A percentile compares a stretch with the other conserved stretches of the same genome.
Evolutionary conservation across 805 yeast genomes (phyloP).

Genomic region (Candida ulmi): DNA sequence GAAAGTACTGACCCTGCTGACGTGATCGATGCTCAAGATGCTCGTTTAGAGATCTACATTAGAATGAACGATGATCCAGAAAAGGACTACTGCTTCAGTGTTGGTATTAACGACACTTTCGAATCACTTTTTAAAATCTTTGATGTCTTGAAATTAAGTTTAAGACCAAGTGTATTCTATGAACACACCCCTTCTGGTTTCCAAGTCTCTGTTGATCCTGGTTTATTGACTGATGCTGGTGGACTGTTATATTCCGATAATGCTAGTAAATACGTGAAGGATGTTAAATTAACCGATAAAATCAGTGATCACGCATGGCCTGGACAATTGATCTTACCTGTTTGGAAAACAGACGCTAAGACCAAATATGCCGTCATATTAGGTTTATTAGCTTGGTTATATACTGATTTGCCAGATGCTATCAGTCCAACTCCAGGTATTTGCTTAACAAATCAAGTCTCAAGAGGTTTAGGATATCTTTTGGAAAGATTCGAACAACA

Average conservation of each 20-base stretch:
- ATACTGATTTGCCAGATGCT: slow-evolving; percentile 87
- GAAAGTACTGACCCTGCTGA: slow-evolving; percentile 12
- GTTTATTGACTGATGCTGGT: slow-evolving; percentile 80
- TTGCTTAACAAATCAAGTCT: slow-evolving; percentile 61
- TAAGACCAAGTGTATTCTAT: slow-evolving; percentile 79
- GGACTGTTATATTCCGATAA: slow-evolving; percentile 62
- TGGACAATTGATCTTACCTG: slow-evolving; percentile 80
- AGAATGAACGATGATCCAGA: slow-evolving; percentile 83
- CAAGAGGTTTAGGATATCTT: slow-evolving; percentile 24
- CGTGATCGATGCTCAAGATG: slow-evolving; percentile 19
- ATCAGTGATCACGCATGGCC: slow-evolving; percentile 71
- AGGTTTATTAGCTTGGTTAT: slow-evolving; percentile 65
- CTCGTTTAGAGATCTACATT: slow-evolving; percentile 32
- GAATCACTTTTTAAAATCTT: slow-evolving; percentile 57
- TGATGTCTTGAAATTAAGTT: slow-evolving; percentile 58
- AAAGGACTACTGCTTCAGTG: slow-evolving; percentile 84
- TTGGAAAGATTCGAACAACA: slow-evolving; percentile 33
- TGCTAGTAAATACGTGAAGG: slow-evolving; percentile 41
- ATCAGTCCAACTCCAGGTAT: slow-evolving; percentile 91
- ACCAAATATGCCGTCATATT: slow-evolving; percentile 32
- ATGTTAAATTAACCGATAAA: slow-evolving; percentile 45
- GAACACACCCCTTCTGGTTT: slow-evolving; percentile 59
- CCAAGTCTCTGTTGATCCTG: slow-evolving; percentile 60
- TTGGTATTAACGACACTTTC: slow-evolving; percentile 55
- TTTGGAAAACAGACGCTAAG: slow-evolving; percentile 49